Evolutionary conservation across 805 yeast genomes (phyloP).

Genomic region (Groenewaldozyma tartarivorans): DNA sequence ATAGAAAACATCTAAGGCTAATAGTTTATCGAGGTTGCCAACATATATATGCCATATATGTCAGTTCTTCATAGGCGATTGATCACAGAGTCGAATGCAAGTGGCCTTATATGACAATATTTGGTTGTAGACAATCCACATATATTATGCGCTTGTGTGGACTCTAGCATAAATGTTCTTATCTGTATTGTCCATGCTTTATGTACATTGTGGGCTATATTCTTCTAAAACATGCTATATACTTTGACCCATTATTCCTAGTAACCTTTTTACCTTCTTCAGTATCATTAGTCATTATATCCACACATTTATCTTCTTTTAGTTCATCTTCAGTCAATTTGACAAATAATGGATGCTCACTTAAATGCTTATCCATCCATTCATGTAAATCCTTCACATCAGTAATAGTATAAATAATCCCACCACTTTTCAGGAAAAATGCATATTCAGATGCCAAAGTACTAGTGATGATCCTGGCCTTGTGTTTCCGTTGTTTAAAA

Average conservation of each 20-base stretch:
- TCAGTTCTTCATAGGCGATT: too few species aligned
- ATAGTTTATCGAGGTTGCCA: too few species aligned
- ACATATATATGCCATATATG: too few species aligned
- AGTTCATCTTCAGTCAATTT: conserved; percentile 77
- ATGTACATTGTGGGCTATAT: too few species aligned
- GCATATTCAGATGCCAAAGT: conserved; percentile 90
- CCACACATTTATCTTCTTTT: conserved; percentile 66
- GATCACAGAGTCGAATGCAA: too few species aligned
- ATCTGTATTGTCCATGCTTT: conserved; percentile 8
- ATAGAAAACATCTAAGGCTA: too few species aligned
- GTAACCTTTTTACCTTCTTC: conserved; percentile 97
- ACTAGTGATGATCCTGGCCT: conserved; percentile 88
- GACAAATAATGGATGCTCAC: conserved; percentile 84
- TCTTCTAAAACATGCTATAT: conserved; percentile 77
- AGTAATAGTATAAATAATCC: conserved; percentile 86
- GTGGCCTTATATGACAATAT: too few species aligned
- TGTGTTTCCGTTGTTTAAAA: conserved; percentile 93
- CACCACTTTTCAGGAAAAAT: conserved; percentile 75
- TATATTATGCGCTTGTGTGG: too few species aligned
- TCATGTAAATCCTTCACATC: conserved; percentile 88
- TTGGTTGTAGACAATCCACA: too few species aligned
- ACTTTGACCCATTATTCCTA: conserved; percentile 81
- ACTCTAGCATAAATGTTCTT: background rate
- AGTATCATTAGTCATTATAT: conserved; percentile 82
- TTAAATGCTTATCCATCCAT: conserved; percentile 94